Evolutionary conservation across 1,284 basidiomycete species (phyloP), one percentile per base, ranked within the genome.

Genomic region (Trichosporon ovoides): DNA sequence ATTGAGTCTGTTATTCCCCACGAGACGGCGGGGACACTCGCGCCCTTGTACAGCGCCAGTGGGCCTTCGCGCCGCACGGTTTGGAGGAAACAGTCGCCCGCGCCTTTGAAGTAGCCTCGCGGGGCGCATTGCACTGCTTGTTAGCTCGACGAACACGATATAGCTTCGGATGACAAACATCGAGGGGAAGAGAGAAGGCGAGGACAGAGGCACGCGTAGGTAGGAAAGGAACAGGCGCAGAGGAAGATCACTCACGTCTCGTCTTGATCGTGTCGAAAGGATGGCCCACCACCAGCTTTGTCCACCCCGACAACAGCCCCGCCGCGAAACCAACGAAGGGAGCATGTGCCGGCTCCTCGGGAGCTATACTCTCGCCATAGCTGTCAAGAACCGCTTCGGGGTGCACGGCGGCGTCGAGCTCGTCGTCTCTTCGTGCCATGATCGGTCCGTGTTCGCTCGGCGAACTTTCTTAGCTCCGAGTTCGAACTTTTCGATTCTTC

Each of bases 1-100:
- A 78, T 73, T 6, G 73, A 69, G 61, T 78, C 77, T 6, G 74
- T 77, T n/a, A 77, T 71, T 9, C 72, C 71, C 77, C 77, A 78
- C 37, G 73, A 72, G 24, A 78, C 58, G 14, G 77, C 77, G 0
- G 77, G 77, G 13, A 75, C 68, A 16, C 71, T 71, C 5, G 77
- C 76, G 36, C 77, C 77, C 58, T 77, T 77, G 59, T 78, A 78
- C 51, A 78, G 58, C 14, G 76, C 76, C 43, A 67, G 33, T 3
- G 72, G 66, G 7, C 76, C 76, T 66, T 73, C 54, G n/a, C 53
- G 57, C 6, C 55, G 46, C 19, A 60, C 53, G 0, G 59, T 54
- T n/a, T 4, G 40, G 31, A 22, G 52, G 19, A 78, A 63, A 52
- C 75, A 77, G 51, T 77, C 67, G 64, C 68, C 68, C 0, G 76